Conservation (phyloP, 2,329 filamentous ascomycete genomes). For the Raffaelea ambrosiae region DNA sequence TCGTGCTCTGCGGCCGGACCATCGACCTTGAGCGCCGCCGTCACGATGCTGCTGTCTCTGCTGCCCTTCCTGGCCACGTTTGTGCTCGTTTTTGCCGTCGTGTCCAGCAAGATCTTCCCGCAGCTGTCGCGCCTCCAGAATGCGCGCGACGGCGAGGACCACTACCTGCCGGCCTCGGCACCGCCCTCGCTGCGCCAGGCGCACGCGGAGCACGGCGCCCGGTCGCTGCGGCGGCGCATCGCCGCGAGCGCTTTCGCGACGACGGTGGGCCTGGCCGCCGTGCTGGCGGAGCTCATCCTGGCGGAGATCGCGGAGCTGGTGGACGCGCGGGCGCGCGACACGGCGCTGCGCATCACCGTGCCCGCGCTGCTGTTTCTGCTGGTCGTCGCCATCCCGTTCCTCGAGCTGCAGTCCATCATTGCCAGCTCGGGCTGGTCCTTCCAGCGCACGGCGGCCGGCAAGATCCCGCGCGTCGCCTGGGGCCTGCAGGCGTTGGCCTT, state of each 20-base stretch:
- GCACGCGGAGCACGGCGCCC: conserved; percentile 49
- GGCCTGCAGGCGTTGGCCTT: conserved; percentile 55
- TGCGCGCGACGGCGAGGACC: conserved; percentile 48
- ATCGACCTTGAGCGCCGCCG: conserved; percentile 4
- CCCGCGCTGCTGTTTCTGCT: conserved; percentile 63
- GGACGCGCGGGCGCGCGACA: conserved; percentile 55
- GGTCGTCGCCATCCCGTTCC: conserved; percentile 65
- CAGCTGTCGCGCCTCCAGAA: conserved; percentile 51
- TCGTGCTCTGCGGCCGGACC: conserved; percentile 41
- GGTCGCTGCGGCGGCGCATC: conserved; percentile 39
- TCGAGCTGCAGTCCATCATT: conserved; percentile 64
- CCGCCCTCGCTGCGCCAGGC: conserved; percentile 49
- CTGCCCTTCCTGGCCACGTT: conserved; percentile 67
- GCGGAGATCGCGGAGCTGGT: conserved; percentile 75
- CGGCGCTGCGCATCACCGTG: conserved; percentile 62
- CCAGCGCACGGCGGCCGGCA: conserved; percentile 46
- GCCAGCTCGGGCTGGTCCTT: conserved; percentile 54
- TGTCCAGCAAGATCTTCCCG: conserved; percentile 63
- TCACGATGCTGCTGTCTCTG: too few species aligned
- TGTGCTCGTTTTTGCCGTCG: conserved; percentile 49
- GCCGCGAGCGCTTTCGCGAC: conserved; percentile 63
- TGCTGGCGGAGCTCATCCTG: conserved; percentile 71
- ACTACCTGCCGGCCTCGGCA: conserved; percentile 54
- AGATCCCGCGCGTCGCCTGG: conserved; percentile 54
- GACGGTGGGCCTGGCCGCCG: conserved; percentile 68